Percentiles rank a stretch among this genome's conserved stretches.
phyloP scores from a whole-genome alignment of 2,329 filamentous ascomycete genomes.

The Penicillium sp. region DNA sequence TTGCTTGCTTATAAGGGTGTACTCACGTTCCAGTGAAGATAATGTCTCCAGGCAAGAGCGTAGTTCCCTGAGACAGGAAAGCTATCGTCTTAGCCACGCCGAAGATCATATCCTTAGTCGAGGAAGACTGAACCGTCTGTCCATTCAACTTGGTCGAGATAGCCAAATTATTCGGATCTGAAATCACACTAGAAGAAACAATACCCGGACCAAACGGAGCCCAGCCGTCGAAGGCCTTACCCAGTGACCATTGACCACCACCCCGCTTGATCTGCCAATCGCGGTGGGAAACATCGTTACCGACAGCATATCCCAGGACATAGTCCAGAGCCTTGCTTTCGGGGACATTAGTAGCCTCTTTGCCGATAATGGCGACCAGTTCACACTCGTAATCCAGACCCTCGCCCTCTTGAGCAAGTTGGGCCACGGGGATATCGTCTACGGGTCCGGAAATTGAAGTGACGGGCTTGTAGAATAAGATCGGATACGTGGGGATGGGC shows the following conservation, averaged over 20 bases:
- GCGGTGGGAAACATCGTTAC: conserved; percentile 77
- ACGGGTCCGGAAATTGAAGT: conserved; percentile 64
- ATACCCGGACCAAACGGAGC: conserved; percentile 72
- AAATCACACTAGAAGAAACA: conserved; percentile 53
- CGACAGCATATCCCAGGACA: conserved; percentile 71
- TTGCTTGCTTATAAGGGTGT: not conserved
- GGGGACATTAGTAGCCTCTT: conserved; percentile 62
- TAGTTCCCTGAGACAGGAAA: conserved; percentile 47
- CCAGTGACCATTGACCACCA: conserved; percentile 67
- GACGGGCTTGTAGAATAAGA: conserved; percentile 71
- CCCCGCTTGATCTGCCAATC: conserved; percentile 71
- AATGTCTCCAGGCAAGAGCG: conserved; percentile 41
- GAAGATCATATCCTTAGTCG: conserved; percentile 52
- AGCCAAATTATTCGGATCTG: conserved; percentile 40
- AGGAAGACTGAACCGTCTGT: conserved; percentile 48
- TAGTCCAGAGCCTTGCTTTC: conserved; percentile 66
- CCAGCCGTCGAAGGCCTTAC: conserved; percentile 75
- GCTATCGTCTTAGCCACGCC: conserved; percentile 46
- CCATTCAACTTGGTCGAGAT: conserved; percentile 52
- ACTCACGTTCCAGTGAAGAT: conserved; percentile 49
- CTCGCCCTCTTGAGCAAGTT: conserved; percentile 62
- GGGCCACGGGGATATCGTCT: conserved; percentile 65
- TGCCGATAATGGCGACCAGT: conserved; percentile 70
- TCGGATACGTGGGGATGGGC: conserved; percentile 67
- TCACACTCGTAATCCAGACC: conserved; percentile 79